These are phyloP conservation scores for Lablab purpureus DNA, from an alignment of 306 rosid species.

Conservation along the genomic window DNA sequence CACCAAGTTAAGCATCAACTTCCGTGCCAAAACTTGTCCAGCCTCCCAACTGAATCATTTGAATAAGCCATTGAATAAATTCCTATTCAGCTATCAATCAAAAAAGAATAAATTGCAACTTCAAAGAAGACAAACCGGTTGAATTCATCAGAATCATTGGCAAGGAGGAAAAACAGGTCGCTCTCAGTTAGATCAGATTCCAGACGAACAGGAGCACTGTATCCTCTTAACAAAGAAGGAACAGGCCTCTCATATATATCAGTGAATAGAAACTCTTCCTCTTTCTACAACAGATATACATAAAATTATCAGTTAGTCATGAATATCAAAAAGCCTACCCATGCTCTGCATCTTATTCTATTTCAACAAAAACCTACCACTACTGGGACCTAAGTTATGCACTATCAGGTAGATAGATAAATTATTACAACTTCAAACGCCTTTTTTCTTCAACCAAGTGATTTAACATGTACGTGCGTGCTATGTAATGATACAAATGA, in stretches of 20 bases:
- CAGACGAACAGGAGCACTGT: constrained; percentile 94
- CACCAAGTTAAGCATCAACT: constrained; percentile 87
- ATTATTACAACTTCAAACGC: constrained; percentile 18
- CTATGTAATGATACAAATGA: constrained; percentile 7
- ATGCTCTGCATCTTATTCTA: constrained; percentile 19
- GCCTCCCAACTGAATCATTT: constrained; percentile 91
- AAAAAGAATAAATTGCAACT: constrained; percentile 35
- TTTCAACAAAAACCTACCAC: constrained; percentile 16
- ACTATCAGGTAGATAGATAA: neutral
- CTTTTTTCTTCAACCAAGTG: constrained; percentile 22
- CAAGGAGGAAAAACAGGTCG: constrained; percentile 89
- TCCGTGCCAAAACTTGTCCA: constrained; percentile 90
- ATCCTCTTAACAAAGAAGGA: constrained; percentile 89
- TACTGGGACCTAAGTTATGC: neutral
- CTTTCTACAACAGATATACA: constrained; percentile 67
- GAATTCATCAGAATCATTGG: constrained; percentile 92
- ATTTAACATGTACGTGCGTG: neutral
- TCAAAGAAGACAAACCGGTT: constrained; percentile 77
- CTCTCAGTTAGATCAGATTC: constrained; percentile 82
- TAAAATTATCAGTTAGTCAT: constrained; percentile 10
- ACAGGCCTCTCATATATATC: constrained; percentile 84
- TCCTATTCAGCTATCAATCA: constrained; percentile 23
- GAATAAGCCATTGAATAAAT: constrained; percentile 41
- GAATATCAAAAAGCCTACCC: constrained; percentile 23
- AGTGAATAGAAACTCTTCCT: constrained; percentile 87